Evolutionary conservation across 768 basidiomycete genomes (phyloP).

Genomic region (Agaricus bisporus): DNA sequence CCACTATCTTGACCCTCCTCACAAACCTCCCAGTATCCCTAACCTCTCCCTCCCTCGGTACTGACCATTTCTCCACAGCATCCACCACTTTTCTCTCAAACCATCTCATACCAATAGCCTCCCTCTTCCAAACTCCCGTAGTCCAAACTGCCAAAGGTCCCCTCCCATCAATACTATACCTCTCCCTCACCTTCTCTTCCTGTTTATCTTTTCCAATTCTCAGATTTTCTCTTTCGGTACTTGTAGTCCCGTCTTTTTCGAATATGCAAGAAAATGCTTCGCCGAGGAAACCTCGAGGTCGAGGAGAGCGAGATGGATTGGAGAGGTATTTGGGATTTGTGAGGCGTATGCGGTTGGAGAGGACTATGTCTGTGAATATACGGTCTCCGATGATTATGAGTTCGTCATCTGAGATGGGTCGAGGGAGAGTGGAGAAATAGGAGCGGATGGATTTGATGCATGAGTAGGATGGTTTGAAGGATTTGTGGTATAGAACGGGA

Average conservation of each 20-base stretch:
- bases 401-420: constrained; percentile 54
- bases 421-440: constrained; percentile 64
- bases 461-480: constrained; percentile 74
- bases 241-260: constrained; percentile 20
- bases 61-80: constrained; percentile 37
- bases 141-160: constrained; percentile 71
- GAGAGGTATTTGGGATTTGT: constrained; percentile 11
- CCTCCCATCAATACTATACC: constrained; percentile 6
- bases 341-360: constrained; percentile 68
- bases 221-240: constrained; percentile 19
- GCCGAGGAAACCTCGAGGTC: constrained; percentile 6
- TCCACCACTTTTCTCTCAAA: constrained; percentile 47
- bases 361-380: constrained; percentile 84
- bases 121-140: constrained; percentile 60
- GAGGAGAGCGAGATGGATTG: constrained; percentile 1
- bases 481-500: constrained; percentile 75
- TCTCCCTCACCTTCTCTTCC: constrained; percentile 4
- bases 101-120: constrained; percentile 57
- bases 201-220: not conserved
- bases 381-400: constrained; percentile 88
- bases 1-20: constrained; percentile 13
- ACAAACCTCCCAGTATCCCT: constrained; percentile 24
- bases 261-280: constrained; percentile 17
- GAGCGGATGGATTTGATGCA: constrained; percentile 65
- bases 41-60: constrained; percentile 16